Base-by-base conservation (phyloP, 176 grass and related monocot species). In the Paspalum vaginatum region DNA sequence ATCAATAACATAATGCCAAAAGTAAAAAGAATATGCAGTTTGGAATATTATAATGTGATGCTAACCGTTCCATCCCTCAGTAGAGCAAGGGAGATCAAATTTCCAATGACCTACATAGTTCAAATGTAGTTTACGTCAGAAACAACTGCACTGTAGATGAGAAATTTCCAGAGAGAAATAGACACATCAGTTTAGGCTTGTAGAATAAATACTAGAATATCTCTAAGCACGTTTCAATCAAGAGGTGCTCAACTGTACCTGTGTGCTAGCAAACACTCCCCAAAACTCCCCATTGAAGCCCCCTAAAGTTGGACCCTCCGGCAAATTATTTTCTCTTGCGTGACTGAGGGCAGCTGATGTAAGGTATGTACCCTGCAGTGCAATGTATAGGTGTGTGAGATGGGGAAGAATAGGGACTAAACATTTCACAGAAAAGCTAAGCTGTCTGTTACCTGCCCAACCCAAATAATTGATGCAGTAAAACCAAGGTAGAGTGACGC, bases 271-370 rank as follows among this genome's bases (percentile, higher is more conserved):
- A 89, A 99, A 99, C 74, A 91, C 21, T 85, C 92, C 90, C 96
- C 96, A 98, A 84, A 98, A 98, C 73, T 98, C 96, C 61, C 92
- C 96, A 86, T 98, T 98, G 69, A 95, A 98, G 67, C 25, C 81
- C 27, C 96, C 96, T 83, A 98, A 82, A 54, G 91, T 89, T 25
- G 81, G 89, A 16, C 86, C 92, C 80, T 95, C 96, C 7, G 85
- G 88, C 79, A 98, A 86, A 76, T 79, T 91, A 64, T 89, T 87
- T 77, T 93, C 84, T 83, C 93, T 87, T 59, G 96, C 96, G 77
- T 98, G 90, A 76, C 82, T 88, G 24, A 93, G 86, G 53, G 96
- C 92, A 63, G 92, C 88, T 25, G 84, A 93, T 14, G 96, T 99
- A 77, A 99, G 92, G 79, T 95, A 95, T 27, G 96, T 99, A 37